Evolutionary conservation across 2,329 filamentous ascomycete species (phyloP).

Genomic region (Colletotrichum scovillei): DNA sequence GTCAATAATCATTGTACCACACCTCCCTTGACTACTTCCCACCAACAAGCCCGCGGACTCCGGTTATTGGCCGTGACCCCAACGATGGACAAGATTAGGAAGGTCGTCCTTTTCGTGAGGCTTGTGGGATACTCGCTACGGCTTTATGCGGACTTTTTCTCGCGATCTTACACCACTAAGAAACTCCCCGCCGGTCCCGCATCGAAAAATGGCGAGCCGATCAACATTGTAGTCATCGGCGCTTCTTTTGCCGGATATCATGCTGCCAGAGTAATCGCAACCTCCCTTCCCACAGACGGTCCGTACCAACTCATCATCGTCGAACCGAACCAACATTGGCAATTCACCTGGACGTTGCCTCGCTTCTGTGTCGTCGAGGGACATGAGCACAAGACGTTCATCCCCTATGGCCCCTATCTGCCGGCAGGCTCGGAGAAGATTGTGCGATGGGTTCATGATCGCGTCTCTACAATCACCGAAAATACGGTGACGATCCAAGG

Average conservation of each 20-base stretch:
- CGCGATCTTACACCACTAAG: constrained; percentile 32
- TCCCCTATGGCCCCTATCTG: constrained; percentile 64
- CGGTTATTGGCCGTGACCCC: neutral
- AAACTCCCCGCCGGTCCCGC: constrained; percentile 22
- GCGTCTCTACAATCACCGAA: constrained; percentile 51
- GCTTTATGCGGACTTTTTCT: constrained; percentile 15
- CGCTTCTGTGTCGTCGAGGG: constrained; percentile 67
- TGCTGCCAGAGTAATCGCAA: constrained; percentile 59
- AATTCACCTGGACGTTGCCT: constrained; percentile 70
- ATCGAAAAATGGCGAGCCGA: constrained; percentile 38
- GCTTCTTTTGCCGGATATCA: constrained; percentile 68
- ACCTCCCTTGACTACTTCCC: neutral
- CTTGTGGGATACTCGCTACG: constrained; percentile 42
- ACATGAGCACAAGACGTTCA: constrained; percentile 69
- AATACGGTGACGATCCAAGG: constrained; percentile 53
- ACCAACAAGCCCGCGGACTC: neutral
- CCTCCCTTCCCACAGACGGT: constrained; percentile 57
- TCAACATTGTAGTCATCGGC: constrained; percentile 67
- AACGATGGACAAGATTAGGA: constrained; percentile 42
- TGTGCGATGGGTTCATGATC: constrained; percentile 55
- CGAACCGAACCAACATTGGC: constrained; percentile 70
- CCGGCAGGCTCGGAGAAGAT: constrained; percentile 46
- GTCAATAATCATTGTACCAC: neutral
- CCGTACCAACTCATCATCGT: constrained; percentile 64
- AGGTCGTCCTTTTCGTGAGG: constrained; percentile 43